phyloP scores from a whole-genome alignment of 1,139 yeast species.

The Wickerhamomyces sp. region DNA sequence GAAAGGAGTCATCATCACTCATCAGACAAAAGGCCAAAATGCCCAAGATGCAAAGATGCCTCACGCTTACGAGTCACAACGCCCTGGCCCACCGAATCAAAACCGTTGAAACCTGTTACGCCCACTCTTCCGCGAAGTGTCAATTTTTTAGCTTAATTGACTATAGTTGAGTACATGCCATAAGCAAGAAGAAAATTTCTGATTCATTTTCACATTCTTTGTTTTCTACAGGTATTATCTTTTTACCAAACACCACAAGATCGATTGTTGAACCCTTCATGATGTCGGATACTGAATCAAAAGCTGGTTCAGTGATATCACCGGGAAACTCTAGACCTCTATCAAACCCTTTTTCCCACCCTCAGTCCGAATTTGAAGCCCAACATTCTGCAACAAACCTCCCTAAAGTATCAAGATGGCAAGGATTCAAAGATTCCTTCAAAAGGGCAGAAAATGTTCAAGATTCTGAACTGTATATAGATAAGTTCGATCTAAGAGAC shows the following conservation, averaged over 20 bases:
- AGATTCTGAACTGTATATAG: constrained; percentile 42
- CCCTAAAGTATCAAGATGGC: constrained; percentile 24
- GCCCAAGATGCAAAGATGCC: no score
- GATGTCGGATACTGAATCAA: constrained; percentile 6
- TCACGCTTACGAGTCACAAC: no score
- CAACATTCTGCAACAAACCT: background rate
- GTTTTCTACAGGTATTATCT: no score
- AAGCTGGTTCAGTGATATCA: background rate
- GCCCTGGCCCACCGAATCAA: background rate
- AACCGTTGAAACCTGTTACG: background rate
- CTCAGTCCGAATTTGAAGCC: no score
- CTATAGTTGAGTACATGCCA: no score
- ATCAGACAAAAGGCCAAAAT: no score
- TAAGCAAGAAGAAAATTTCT: no score
- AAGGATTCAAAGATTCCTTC: constrained; percentile 45
- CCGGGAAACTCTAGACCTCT: background rate
- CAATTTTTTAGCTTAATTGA: no score
- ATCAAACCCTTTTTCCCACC: background rate
- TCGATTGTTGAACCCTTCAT: no score
- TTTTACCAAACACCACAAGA: no score
- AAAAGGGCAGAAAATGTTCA: constrained; percentile 37
- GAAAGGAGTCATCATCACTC: no score
- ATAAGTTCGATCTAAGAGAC: constrained; percentile 39
- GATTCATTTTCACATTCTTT: no score
- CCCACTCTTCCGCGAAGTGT: background rate